These are phyloP conservation scores for Willaertia magna DNA, from an alignment of 208 protist species.

Conservation along the genomic window DNA sequence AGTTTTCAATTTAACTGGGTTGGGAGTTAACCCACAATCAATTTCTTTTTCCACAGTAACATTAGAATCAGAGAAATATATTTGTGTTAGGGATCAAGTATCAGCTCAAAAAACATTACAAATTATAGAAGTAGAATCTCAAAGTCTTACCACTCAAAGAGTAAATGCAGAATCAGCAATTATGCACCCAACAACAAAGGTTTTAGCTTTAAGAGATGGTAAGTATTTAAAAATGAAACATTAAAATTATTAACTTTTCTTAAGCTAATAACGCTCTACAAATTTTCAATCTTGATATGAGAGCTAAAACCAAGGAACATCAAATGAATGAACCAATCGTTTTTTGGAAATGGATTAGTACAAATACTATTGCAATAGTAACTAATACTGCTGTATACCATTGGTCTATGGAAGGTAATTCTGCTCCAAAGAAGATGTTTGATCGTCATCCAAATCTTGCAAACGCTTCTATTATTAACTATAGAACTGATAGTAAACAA, in stretches of 20 bases:
- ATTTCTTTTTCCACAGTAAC: conserved; percentile 91
- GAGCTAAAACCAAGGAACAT: conserved; percentile 82
- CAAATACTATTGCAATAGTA: conserved; percentile 83
- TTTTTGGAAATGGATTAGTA: conserved; percentile 93
- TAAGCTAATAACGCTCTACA: conserved; percentile 72
- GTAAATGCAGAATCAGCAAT: conserved; percentile 92
- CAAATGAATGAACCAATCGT: conserved; percentile 79
- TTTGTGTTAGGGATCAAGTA: conserved; percentile 87
- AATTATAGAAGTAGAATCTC: conserved; percentile 82
- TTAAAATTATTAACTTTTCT: too few relatives aligned
- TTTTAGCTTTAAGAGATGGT: conserved; percentile 84
- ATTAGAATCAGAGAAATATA: conserved; percentile 92
- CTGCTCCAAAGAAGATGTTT: conserved; percentile 86
- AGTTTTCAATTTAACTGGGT: neutral
- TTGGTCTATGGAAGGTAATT: conserved; percentile 84
- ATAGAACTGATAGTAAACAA: conserved; percentile 69
- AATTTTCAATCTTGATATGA: conserved; percentile 94
- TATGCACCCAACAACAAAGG: conserved; percentile 90
- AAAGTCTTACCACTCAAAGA: conserved; percentile 68
- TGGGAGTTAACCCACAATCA: conserved; percentile 52
- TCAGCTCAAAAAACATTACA: conserved; percentile 49
- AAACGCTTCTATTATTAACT: conserved; percentile 87
- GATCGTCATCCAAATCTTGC: conserved; percentile 72
- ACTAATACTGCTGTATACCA: conserved; percentile 88
- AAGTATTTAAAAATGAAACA: neutral